A percentile compares a stretch with the other conserved stretches of the same genome.
Evolutionary conservation across 2,329 filamentous ascomycete species (phyloP).

Genomic region (Cryphonectria naterciae): DNA sequence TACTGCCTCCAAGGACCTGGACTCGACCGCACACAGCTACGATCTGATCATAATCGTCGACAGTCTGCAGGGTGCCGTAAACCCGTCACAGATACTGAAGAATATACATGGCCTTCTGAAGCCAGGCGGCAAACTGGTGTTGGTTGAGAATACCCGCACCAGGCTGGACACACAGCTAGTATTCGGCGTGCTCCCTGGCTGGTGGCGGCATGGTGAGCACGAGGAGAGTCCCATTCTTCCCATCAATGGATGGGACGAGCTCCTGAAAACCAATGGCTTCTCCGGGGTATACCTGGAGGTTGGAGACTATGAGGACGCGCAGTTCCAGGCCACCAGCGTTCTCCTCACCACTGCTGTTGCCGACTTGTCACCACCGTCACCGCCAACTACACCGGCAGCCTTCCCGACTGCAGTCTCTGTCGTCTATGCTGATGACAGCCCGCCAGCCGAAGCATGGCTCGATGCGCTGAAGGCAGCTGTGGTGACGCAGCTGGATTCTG

Average conservation of each 20-base stretch:
- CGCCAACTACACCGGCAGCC: background rate
- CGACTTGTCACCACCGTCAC: too few species aligned
- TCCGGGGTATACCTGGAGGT: slow-evolving; percentile 7
- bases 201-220: slow-evolving; percentile 39
- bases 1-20: slow-evolving; percentile 37
- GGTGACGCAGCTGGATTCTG: background rate
- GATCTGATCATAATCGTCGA: slow-evolving; percentile 39
- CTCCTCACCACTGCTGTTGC: background rate
- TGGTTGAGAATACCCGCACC: slow-evolving; percentile 26
- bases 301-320: background rate
- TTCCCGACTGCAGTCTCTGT: slow-evolving; percentile 1
- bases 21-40: slow-evolving; percentile 28
- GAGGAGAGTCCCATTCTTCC: background rate
- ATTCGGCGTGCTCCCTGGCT: slow-evolving; percentile 42
- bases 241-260: background rate
- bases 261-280: slow-evolving; percentile 10
- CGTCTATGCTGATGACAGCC: background rate
- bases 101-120: slow-evolving; percentile 37
- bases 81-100: slow-evolving; percentile 30
- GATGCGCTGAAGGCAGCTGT: background rate
- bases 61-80: too few species aligned
- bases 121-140: slow-evolving; percentile 41
- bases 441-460: slow-evolving; percentile 18
- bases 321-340: background rate
- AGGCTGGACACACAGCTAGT: slow-evolving; percentile 28